phyloP scores from a whole-genome alignment of 2,329 filamentous ascomycete genomes.

The Stagonosporopsis vannaccii region DNA sequence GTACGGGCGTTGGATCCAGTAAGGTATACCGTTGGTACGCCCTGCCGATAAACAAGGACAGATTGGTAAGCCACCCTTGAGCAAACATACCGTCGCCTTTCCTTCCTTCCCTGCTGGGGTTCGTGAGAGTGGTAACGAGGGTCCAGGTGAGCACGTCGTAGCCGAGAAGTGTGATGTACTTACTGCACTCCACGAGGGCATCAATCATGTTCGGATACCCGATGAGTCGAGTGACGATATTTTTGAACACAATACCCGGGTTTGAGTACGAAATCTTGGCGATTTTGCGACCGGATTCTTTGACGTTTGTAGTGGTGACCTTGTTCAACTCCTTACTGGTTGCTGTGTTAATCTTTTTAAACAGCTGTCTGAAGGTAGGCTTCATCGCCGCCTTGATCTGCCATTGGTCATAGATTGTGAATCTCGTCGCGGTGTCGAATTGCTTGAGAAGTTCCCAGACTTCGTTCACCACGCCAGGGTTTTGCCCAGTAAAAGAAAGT shows the following conservation, averaged over 20 bases:
- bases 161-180: slow-evolving; percentile 90
- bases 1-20: slow-evolving; percentile 82
- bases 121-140: slow-evolving; percentile 74
- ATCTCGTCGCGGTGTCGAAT: slow-evolving; percentile 79
- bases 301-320: slow-evolving; percentile 84
- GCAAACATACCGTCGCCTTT: slow-evolving; percentile 76
- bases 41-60: slow-evolving; percentile 89
- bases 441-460: slow-evolving; percentile 83
- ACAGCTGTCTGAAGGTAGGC: slow-evolving; percentile 79
- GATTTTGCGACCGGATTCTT: slow-evolving; percentile 83
- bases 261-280: slow-evolving; percentile 93
- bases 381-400: slow-evolving; percentile 54
- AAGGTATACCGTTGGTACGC: slow-evolving; percentile 86
- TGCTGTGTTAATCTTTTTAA: slow-evolving; percentile 77
- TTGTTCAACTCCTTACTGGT: slow-evolving; percentile 88
- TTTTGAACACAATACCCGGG: slow-evolving; percentile 88
- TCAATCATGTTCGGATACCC: slow-evolving; percentile 95
- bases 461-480: slow-evolving; percentile 83
- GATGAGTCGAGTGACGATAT: slow-evolving; percentile 89
- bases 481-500: slow-evolving; percentile 83
- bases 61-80: slow-evolving; percentile 88
- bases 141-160: slow-evolving; percentile 96
- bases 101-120: slow-evolving; percentile 64
- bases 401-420: slow-evolving; percentile 93
- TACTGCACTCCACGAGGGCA: slow-evolving; percentile 90